Conservation (phyloP, 208 protist species). For the Leishmania major region DNA sequence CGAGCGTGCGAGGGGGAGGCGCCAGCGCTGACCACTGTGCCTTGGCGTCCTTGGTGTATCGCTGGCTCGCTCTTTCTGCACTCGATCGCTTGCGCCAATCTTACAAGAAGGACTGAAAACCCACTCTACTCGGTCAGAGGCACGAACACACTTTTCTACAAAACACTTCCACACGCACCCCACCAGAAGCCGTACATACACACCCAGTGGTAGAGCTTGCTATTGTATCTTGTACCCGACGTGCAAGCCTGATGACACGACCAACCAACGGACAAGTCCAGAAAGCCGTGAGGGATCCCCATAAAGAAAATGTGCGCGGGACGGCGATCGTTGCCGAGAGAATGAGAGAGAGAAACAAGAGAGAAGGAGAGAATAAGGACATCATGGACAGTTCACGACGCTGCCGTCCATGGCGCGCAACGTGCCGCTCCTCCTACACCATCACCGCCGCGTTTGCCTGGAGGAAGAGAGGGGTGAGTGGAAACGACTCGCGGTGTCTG, state of each 20-base stretch:
- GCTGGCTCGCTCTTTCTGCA: not conserved
- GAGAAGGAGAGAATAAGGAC: conserved; percentile 3
- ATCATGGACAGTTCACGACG: not conserved
- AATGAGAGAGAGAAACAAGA: conserved; percentile 25
- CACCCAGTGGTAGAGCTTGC: not conserved
- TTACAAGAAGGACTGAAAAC: not conserved
- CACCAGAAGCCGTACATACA: not conserved
- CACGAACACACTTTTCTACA: not conserved
- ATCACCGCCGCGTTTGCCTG: not conserved
- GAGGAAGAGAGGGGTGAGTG: not conserved
- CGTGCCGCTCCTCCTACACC: not conserved
- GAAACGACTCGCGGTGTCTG: not conserved
- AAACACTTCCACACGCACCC: not conserved
- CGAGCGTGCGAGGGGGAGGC: not conserved
- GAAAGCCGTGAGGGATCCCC: not conserved
- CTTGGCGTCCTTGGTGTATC: not conserved
- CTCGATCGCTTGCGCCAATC: not conserved
- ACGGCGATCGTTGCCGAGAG: not conserved
- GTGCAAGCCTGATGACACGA: not conserved
- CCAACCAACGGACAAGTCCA: not conserved
- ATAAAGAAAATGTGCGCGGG: not conserved
- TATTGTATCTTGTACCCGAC: not conserved
- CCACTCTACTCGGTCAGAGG: not conserved
- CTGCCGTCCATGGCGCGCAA: not conserved
- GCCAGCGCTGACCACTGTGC: not conserved